Base-by-base conservation (phyloP, 768 basidiomycete species). In the Tylopilus sp. region DNA sequence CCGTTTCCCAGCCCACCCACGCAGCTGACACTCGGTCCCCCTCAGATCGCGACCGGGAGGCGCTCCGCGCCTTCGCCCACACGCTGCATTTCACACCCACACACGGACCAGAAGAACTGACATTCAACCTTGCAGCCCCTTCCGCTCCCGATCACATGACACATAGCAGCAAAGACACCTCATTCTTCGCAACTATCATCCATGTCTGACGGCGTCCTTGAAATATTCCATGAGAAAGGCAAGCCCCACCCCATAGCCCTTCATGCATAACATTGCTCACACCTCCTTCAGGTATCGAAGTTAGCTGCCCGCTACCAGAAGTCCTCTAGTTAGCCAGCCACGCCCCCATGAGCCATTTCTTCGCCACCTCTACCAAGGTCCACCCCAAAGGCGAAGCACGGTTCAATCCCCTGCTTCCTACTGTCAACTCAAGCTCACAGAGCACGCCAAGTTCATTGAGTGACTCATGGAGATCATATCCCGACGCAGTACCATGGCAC, bases 291-390 rank as follows among this genome's bases (percentile, higher is more conserved):
- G 54, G 54, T 26, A 52, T 52, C 10, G 69, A 70, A 7, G 87
- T 85, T 23, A 86, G 88, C 45, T 86, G 87, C 60, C 80, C 79
- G 9, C 82, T 86, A 0, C 82, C 88, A 1, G 80, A 73, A 21
- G 82, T 84, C 10, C 68, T 85, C 57, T 72, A 6, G 6, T 7
- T 36, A 8, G 36, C 18, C n/a, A 36, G n/a, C 36, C n/a, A 18
- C 10, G 35, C 35, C n/a, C 17, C 35, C 17, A n/a, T n/a, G 35
- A 36, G 35, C 30, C 12, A 31, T 31, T n/a, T n/a, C 6, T 35
- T 36, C 36, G 8, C n/a, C 35, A 36, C 18, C 36, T 36, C 36
- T 9, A 36, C 36, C 36, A 36, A 36, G 18, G 6, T 36, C 36
- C 36, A n/a, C 18, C n/a, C n/a, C 36, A 9, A 36, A 36, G 36